Evolutionary conservation across 345 rosid genomes (phyloP).

Genomic region (Populus tremula): DNA sequence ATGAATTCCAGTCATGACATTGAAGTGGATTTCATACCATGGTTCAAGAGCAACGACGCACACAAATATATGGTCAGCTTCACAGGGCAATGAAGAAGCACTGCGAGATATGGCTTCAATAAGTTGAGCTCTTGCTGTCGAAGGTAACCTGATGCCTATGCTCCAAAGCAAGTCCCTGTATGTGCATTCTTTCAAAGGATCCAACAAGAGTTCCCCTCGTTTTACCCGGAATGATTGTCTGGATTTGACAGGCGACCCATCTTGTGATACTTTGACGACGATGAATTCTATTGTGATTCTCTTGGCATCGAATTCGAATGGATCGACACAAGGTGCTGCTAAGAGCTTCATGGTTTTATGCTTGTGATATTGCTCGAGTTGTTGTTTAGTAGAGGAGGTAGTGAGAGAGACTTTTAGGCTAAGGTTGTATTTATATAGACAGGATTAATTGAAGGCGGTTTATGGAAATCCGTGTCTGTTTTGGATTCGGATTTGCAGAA

Average conservation of each 20-base stretch:
- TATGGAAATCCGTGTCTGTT: background rate
- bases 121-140: background rate
- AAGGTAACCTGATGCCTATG: background rate
- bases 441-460: background rate
- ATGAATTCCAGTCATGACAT: background rate
- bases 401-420: background rate
- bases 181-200: background rate
- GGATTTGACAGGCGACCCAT: background rate
- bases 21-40: no score
- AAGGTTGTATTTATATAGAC: background rate
- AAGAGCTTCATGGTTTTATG: background rate
- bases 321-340: background rate
- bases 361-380: background rate
- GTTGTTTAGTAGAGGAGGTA: background rate
- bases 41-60: background rate
- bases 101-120: background rate
- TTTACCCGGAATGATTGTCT: background rate
- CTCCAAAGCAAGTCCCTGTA: background rate
- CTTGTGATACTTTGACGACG: background rate
- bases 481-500: background rate
- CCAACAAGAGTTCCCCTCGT: background rate
- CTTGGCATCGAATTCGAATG: background rate
- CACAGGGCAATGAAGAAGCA: background rate
- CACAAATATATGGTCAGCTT: background rate
- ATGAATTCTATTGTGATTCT: background rate